Evolutionary conservation across 768 basidiomycete species (phyloP).

Genomic region (Vishniacozyma victoriae): DNA sequence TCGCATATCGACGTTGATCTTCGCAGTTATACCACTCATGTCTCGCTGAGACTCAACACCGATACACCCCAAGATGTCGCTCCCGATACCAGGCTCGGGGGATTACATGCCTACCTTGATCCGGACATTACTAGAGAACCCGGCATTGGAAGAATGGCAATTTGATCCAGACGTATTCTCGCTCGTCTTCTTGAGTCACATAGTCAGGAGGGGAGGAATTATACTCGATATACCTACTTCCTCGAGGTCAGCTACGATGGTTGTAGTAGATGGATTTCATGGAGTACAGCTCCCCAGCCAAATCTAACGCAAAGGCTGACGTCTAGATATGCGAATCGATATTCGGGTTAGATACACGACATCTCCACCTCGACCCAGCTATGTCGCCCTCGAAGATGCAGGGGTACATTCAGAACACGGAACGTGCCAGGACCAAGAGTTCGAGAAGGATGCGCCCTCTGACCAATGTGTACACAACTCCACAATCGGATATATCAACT

Average conservation of each 20-base stretch:
- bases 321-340: background rate
- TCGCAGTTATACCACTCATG: too few relatives aligned
- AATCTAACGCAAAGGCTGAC: background rate
- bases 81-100: conserved; percentile 8
- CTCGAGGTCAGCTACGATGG: conserved; percentile 6
- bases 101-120: conserved; percentile 16
- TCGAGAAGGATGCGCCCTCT: too few relatives aligned
- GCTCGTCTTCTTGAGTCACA: conserved; percentile 13
- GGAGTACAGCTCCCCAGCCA: background rate
- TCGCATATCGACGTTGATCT: too few relatives aligned
- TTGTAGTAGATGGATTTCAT: background rate
- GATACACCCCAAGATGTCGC: too few relatives aligned
- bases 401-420: too few relatives aligned
- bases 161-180: conserved; percentile 24
- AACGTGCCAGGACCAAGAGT: too few relatives aligned
- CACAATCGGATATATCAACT: background rate
- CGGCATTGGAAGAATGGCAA: conserved; percentile 14
- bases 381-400: too few relatives aligned
- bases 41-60: too few relatives aligned
- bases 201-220: conserved; percentile 23
- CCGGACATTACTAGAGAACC: conserved; percentile 3
- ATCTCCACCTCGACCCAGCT: background rate
- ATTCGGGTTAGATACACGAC: background rate
- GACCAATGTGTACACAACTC: too few relatives aligned
- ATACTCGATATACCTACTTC: too few relatives aligned